Conservation (phyloP, 768 basidiomycete species). For the Amanita muscaria region DNA sequence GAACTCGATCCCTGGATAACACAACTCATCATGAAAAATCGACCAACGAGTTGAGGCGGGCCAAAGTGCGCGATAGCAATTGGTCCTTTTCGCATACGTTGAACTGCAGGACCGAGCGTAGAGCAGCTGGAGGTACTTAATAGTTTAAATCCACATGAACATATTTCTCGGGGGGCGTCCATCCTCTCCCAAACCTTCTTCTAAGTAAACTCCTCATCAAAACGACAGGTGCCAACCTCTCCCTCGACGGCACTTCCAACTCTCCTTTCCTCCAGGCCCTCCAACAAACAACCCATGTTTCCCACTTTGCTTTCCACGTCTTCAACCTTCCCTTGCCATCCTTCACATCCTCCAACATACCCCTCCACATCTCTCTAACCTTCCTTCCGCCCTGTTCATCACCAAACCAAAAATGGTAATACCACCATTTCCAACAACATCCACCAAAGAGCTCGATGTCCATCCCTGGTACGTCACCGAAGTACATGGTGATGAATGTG, state of each 20-base stretch:
- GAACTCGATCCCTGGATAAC: no score
- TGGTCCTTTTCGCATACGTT: no score
- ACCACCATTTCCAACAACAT: constrained; percentile 37
- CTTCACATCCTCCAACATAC: constrained; percentile 11
- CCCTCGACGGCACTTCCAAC: no score
- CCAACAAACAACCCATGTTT: no score
- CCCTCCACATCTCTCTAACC: constrained; percentile 15
- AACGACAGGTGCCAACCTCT: not conserved
- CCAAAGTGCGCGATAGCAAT: no score
- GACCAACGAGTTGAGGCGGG: no score
- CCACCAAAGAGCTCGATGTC: constrained; percentile 25
- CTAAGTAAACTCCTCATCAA: constrained; percentile 1
- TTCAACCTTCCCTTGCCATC: constrained; percentile 10
- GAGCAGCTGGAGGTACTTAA: no score
- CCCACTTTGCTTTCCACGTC: no score
- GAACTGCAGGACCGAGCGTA: no score
- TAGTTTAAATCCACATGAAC: no score
- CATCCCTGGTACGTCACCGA: constrained; percentile 12
- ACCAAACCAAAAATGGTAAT: constrained; percentile 44
- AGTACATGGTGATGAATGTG: constrained; percentile 34
- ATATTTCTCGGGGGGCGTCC: constrained; percentile 1
- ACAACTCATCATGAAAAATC: no score
- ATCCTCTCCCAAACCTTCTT: constrained; percentile 1
- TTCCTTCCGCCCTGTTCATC: constrained; percentile 12
- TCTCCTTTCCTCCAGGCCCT: no score